These are phyloP conservation scores for Phragmites australis DNA, from an alignment of 176 grass and related monocot species.

Conservation along the genomic window DNA sequence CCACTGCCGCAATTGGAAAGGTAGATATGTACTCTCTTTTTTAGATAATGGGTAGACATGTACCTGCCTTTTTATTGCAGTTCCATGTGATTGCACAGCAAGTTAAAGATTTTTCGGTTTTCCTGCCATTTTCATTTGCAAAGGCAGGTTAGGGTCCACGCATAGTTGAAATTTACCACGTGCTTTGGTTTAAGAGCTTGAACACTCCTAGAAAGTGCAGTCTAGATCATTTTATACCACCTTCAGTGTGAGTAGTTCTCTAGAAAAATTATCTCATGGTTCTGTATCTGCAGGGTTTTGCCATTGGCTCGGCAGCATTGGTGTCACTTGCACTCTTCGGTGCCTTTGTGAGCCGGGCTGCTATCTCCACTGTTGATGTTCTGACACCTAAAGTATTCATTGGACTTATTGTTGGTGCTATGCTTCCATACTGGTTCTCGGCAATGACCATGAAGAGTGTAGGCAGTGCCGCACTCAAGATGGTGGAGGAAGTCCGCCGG, in stretches of 20 bases:
- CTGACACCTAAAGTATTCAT: constrained; percentile 90
- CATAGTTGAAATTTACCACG: not conserved
- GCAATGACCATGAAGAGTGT: constrained; percentile 96
- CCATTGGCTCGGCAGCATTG: constrained; percentile 82
- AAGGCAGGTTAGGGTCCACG: not conserved
- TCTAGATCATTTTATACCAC: not conserved
- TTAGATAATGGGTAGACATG: constrained; percentile 25
- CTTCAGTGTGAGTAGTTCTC: not conserved
- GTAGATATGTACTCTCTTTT: constrained; percentile 29
- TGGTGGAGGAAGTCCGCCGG: constrained; percentile 87
- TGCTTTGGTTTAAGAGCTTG: constrained; percentile 1
- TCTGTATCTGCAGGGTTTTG: constrained; percentile 63
- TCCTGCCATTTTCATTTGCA: not conserved
- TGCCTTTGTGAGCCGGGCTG: constrained; percentile 80
- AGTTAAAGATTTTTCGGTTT: not conserved
- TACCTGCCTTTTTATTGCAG: constrained; percentile 1
- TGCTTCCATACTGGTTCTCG: constrained; percentile 90
- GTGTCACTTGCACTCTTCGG: constrained; percentile 88
- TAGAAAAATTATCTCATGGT: not conserved
- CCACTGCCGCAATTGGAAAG: constrained; percentile 53
- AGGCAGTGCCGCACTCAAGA: constrained; percentile 75
- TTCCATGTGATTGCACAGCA: not conserved
- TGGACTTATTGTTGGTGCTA: constrained; percentile 72
- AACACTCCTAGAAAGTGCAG: not conserved
- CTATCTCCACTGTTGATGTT: constrained; percentile 73